These are phyloP conservation scores for Nitzschia sp. DNA, from an alignment of 108 stramenopile genomes.

Conservation along the genomic window DNA sequence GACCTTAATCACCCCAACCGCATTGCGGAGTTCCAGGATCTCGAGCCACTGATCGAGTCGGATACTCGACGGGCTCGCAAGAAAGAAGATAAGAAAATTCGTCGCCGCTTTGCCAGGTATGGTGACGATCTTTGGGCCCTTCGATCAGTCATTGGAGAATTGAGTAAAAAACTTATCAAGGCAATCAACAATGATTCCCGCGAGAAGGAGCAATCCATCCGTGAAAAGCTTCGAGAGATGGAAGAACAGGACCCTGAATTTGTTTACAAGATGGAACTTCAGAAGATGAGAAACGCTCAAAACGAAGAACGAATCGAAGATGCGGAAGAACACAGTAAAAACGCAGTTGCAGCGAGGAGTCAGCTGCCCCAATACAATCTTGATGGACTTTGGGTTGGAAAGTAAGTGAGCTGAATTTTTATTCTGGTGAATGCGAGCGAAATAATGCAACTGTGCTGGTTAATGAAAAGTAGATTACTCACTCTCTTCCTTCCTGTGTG, in stretches of 20 bases:
- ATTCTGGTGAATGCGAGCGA: not conserved
- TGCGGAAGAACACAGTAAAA: conserved; percentile 32
- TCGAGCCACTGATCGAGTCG: conserved; percentile 37
- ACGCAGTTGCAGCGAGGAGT: conserved; percentile 46
- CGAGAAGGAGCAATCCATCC: conserved; percentile 26
- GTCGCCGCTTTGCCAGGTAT: conserved; percentile 40
- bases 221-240: conserved; percentile 37
- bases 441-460: conserved; percentile 2
- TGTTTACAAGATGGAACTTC: conserved; percentile 44
- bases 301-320: conserved; percentile 44
- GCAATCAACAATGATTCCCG: conserved; percentile 23
- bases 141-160: conserved; percentile 29
- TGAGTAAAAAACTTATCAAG: conserved; percentile 35
- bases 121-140: conserved; percentile 62
- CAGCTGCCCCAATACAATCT: conserved; percentile 71
- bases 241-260: conserved; percentile 55
- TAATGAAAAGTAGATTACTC: not conserved
- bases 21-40: conserved; percentile 37
- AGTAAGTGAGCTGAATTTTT: conserved; percentile 59
- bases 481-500: not conserved
- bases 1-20: conserved; percentile 8
- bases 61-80: conserved; percentile 35
- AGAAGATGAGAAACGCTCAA: conserved; percentile 34
- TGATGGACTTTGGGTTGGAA: conserved; percentile 85
- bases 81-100: conserved; percentile 22